phyloP scores from a whole-genome alignment of 2,329 filamentous ascomycete genomes.

The Fusarium pseudocircinatum region DNA sequence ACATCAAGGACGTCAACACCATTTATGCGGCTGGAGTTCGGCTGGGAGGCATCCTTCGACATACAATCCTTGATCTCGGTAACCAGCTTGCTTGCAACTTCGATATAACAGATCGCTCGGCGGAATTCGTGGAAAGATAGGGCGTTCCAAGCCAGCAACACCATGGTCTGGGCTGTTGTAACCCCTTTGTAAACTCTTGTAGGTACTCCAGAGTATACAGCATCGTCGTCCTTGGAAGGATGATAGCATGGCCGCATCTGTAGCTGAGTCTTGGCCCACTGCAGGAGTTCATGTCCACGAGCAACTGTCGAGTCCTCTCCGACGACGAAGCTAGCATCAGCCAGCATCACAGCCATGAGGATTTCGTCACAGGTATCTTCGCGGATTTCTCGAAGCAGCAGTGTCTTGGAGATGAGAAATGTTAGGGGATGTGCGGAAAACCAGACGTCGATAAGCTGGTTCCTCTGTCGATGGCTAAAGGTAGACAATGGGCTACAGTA shows the following conservation, averaged over 20 bases:
- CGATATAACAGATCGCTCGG: slow-evolving; percentile 49
- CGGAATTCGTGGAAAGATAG: slow-evolving; percentile 47
- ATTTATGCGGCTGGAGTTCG: slow-evolving; percentile 51
- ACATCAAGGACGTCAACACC: slow-evolving; percentile 53
- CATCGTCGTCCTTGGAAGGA: slow-evolving; percentile 31
- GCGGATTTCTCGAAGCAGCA: slow-evolving; percentile 51
- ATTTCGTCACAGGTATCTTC: slow-evolving; percentile 52
- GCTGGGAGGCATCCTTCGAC: slow-evolving; percentile 38
- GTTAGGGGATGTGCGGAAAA: slow-evolving; percentile 53
- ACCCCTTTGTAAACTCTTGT: slow-evolving; percentile 48
- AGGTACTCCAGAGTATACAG: slow-evolving; percentile 42
- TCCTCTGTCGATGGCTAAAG: slow-evolving; percentile 47
- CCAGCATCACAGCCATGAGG: slow-evolving; percentile 52
- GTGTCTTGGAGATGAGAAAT: slow-evolving; percentile 53
- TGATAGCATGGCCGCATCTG: slow-evolving; percentile 40
- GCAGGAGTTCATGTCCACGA: slow-evolving; percentile 47
- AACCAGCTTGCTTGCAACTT: slow-evolving; percentile 46
- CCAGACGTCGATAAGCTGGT: slow-evolving; percentile 54
- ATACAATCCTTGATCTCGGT: slow-evolving; percentile 48
- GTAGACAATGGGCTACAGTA: slow-evolving; percentile 43
- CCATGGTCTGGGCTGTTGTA: slow-evolving; percentile 47
- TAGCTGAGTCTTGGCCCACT: slow-evolving; percentile 49
- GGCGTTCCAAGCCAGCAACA: slow-evolving; percentile 51
- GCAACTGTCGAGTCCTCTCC: slow-evolving; percentile 42
- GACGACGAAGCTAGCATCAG: slow-evolving; percentile 50